Percentiles rank a stretch among this genome's conserved stretches.
These are phyloP conservation scores for Euphorbia lathyris DNA, from an alignment of 345 rosid genomes.

Conservation along the genomic window DNA sequence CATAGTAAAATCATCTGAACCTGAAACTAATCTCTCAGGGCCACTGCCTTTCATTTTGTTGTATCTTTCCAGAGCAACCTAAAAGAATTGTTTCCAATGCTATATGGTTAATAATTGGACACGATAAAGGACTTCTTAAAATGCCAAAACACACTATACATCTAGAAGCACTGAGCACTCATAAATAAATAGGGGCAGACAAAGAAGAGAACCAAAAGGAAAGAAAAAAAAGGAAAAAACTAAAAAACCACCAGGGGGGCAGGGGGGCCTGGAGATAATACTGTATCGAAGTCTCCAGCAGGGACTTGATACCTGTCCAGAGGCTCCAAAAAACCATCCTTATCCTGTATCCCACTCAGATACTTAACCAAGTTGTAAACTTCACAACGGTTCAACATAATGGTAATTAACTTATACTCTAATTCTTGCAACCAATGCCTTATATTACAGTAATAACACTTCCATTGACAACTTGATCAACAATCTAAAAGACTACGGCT, in stretches of 20 bases:
- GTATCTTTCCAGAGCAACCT: conserved; percentile 85
- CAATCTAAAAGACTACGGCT: neutral
- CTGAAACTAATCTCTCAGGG: conserved; percentile 92
- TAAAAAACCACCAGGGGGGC: neutral
- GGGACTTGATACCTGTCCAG: neutral
- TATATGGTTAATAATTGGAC: neutral
- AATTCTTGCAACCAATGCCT: neutral
- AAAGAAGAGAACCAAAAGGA: neutral
- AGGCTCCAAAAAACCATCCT: neutral
- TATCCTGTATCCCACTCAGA: neutral
- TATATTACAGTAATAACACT: no score
- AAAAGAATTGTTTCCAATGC: conserved; percentile 8
- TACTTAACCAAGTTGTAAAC: neutral
- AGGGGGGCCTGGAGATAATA: neutral
- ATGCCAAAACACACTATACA: neutral
- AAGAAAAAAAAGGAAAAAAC: neutral
- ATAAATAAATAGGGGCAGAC: neutral
- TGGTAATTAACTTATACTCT: neutral
- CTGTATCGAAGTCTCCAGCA: neutral
- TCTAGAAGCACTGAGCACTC: neutral
- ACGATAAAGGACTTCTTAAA: neutral
- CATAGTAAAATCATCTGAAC: conserved; percentile 96
- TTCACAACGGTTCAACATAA: conserved; percentile 1
- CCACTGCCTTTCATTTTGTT: conserved; percentile 70
- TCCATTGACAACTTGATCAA: neutral